Conservation (phyloP, 2,329 filamentous ascomycete genomes). For the Botryotinia convoluta region DNA sequence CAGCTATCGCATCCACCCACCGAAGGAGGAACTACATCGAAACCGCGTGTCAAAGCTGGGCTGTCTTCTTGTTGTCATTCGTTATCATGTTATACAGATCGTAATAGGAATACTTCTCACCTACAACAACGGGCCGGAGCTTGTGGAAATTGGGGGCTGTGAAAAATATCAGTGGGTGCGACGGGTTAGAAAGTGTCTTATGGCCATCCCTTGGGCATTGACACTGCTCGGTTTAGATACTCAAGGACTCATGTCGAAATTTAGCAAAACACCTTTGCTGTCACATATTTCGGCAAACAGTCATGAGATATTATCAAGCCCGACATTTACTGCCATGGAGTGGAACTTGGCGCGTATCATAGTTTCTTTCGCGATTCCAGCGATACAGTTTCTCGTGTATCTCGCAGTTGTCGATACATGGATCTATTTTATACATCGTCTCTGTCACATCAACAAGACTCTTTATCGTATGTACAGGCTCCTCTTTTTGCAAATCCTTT, state of each 20-base stretch:
- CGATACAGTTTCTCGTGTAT: slow-evolving; percentile 6
- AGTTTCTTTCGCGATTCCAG: slow-evolving; percentile 2
- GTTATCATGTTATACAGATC: slow-evolving; percentile 16
- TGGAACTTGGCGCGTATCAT: slow-evolving; percentile 11
- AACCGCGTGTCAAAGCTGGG: slow-evolving; percentile 12
- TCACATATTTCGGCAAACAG: not conserved
- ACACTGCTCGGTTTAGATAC: slow-evolving; percentile 2
- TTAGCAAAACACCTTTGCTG: not conserved
- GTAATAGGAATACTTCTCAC: slow-evolving; percentile 8
- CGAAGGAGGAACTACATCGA: slow-evolving; percentile 10
- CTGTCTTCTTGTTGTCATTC: slow-evolving; percentile 14
- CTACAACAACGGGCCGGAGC: slow-evolving; percentile 1
- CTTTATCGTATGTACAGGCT: slow-evolving; percentile 13
- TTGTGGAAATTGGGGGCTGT: not conserved
- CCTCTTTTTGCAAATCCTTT: not conserved
- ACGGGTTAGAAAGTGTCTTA: not conserved
- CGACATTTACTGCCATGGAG: not conserved
- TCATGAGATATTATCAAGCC: not conserved
- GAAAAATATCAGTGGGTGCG: slow-evolving; percentile 5
- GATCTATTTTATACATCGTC: slow-evolving; percentile 15
- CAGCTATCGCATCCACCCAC: slow-evolving; percentile 14
- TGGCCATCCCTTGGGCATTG: not conserved
- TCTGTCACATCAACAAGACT: slow-evolving; percentile 13
- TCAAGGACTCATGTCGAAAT: slow-evolving; percentile 4
- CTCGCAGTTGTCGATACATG: slow-evolving; percentile 19